phyloP scores from a whole-genome alignment of 2,329 filamentous ascomycete genomes.

The Rhynchosporium secalis region DNA sequence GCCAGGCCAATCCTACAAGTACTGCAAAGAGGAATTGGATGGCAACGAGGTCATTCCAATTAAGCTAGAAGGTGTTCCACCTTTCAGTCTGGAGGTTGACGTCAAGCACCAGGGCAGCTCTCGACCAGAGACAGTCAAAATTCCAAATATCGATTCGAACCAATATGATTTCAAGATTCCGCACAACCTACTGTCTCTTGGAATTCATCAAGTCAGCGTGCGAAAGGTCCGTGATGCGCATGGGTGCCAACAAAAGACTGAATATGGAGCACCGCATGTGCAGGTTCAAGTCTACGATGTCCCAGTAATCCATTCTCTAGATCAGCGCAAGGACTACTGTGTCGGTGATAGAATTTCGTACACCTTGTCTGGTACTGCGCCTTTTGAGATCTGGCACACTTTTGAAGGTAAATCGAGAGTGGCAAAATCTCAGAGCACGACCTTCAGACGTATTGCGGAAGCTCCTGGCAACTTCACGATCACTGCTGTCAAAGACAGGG shows the following conservation, averaged over 20 bases:
- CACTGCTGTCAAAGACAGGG: constrained; percentile 82
- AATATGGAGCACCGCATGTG: constrained; percentile 71
- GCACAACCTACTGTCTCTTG: constrained; percentile 78
- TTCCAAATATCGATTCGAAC: constrained; percentile 75
- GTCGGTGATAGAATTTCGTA: constrained; percentile 94
- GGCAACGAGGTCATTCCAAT: constrained; percentile 88
- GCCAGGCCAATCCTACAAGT: constrained; percentile 91
- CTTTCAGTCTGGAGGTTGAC: constrained; percentile 88
- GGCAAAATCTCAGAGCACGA: constrained; percentile 75
- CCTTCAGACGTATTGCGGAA: constrained; percentile 91
- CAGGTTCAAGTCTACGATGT: constrained; percentile 92
- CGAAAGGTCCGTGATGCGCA: constrained; percentile 85
- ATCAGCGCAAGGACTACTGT: constrained; percentile 85
- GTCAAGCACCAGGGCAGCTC: constrained; percentile 87
- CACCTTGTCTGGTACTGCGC: constrained; percentile 83
- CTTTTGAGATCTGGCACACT: constrained; percentile 89
- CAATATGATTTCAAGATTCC: constrained; percentile 81
- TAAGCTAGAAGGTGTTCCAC: constrained; percentile 76
- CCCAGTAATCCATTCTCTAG: constrained; percentile 84
- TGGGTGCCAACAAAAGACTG: constrained; percentile 79
- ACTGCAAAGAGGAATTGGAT: constrained; percentile 81
- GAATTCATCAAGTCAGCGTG: constrained; percentile 86
- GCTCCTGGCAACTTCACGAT: constrained; percentile 86
- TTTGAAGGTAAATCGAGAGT: constrained; percentile 79
- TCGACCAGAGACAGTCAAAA: constrained; percentile 76